Percentiles rank a stretch among this genome's conserved stretches.
These are phyloP conservation scores for Pachysandra terminalis DNA, from an alignment of 164 flowering plant genomes.

Conservation along the genomic window DNA sequence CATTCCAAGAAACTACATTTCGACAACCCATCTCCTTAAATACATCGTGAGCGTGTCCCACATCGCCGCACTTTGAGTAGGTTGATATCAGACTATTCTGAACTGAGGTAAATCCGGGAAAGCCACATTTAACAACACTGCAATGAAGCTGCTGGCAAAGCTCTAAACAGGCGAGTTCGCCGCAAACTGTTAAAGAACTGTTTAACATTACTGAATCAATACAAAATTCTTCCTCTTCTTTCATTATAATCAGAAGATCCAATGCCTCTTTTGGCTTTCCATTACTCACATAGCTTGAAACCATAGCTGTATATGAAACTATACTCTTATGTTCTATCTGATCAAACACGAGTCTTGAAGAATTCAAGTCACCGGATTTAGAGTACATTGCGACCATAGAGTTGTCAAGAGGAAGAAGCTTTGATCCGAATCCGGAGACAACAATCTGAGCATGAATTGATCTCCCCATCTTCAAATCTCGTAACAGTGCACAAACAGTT, in stretches of 20 bases:
- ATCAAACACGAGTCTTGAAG: conserved; percentile 29
- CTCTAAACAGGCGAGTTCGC: conserved; percentile 30
- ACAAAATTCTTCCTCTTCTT: conserved; percentile 9
- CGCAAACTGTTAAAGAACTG: conserved; percentile 25
- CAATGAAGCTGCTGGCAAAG: conserved; percentile 39
- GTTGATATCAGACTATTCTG: conserved; percentile 32
- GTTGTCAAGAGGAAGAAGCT: conserved; percentile 24
- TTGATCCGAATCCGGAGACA: conserved; percentile 19
- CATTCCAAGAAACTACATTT: conserved; percentile 36
- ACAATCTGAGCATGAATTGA: conserved; percentile 30
- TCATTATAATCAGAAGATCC: conserved; percentile 14
- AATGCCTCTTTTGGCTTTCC: conserved; percentile 31
- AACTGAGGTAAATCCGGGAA: conserved; percentile 19
- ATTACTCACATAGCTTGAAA: conserved; percentile 33
- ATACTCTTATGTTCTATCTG: conserved; percentile 19
- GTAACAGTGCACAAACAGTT: conserved; percentile 29
- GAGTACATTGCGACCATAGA: conserved; percentile 35
- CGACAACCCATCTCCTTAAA: conserved; percentile 28
- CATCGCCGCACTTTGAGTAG: conserved; percentile 34
- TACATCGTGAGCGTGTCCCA: conserved; percentile 23
- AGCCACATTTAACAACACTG: conserved; percentile 23
- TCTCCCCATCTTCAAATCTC: conserved; percentile 33
- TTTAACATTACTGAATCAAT: conserved; percentile 27
- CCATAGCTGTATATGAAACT: conserved; percentile 38
- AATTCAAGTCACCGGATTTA: conserved; percentile 29